phyloP scores from a whole-genome alignment of 345 rosid species.

The Carallia brachiata region DNA sequence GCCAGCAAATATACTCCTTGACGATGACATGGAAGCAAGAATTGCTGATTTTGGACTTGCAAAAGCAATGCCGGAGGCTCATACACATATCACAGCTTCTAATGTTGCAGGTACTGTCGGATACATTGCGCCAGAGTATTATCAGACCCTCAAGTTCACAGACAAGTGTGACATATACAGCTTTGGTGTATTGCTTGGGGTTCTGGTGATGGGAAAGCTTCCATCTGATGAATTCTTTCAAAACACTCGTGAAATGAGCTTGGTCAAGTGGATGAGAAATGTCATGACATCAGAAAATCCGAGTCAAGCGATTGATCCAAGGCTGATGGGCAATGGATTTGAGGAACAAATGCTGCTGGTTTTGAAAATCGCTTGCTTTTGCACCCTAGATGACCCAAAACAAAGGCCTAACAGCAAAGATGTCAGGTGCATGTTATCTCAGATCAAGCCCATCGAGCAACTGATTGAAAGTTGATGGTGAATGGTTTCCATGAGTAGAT shows the following conservation, averaged over 20 bases:
- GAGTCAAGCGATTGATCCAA: constrained; percentile 56
- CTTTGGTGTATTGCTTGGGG: constrained; percentile 78
- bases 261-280: constrained; percentile 78
- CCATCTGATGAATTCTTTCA: constrained; percentile 91
- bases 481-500: background rate
- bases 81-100: constrained; percentile 60
- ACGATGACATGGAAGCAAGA: constrained; percentile 89
- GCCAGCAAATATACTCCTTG: constrained; percentile 86
- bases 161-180: constrained; percentile 86
- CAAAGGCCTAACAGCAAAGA: constrained; percentile 86
- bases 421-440: constrained; percentile 69
- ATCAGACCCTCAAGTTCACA: constrained; percentile 81
- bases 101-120: constrained; percentile 85
- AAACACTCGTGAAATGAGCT: constrained; percentile 59
- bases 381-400: constrained; percentile 75
- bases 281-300: constrained; percentile 65
- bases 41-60: constrained; percentile 93
- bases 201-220: constrained; percentile 73
- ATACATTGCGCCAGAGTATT: constrained; percentile 89
- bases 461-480: background rate
- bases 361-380: constrained; percentile 78
- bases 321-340: constrained; percentile 49
- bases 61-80: constrained; percentile 65
- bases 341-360: constrained; percentile 84
- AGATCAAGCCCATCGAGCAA: constrained; percentile 35